Conservation (phyloP, 495 filamentous ascomycete species). For the Bacidia gigantensis region DNA sequence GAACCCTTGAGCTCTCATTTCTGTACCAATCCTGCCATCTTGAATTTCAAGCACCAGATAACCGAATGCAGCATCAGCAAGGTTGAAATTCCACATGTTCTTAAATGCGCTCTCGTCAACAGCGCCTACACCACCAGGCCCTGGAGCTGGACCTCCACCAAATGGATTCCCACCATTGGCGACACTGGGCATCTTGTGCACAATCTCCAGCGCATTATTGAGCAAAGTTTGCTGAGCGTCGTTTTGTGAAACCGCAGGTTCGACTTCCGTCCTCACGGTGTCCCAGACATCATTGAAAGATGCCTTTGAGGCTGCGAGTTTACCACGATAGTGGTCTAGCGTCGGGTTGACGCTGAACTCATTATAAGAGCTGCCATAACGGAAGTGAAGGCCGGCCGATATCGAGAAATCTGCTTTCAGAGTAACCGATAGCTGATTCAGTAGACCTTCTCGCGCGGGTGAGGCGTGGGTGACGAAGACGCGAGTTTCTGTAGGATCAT, state of each 20-base stretch:
- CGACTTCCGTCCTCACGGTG: slow-evolving; percentile 88
- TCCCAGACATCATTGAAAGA: slow-evolving; percentile 99
- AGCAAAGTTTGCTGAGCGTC: slow-evolving; percentile 83
- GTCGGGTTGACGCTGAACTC: slow-evolving; percentile 99
- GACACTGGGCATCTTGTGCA: slow-evolving; percentile 88
- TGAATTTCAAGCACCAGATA: slow-evolving; percentile 92
- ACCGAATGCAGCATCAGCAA: slow-evolving; percentile 94
- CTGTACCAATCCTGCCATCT: slow-evolving; percentile 85
- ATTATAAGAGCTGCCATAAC: slow-evolving; percentile 98
- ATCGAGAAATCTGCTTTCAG: slow-evolving; percentile 98
- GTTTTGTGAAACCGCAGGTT: slow-evolving; percentile 83
- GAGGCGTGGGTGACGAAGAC: slow-evolving; percentile 96
- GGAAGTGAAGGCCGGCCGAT: slow-evolving; percentile 94
- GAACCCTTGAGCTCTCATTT: slow-evolving; percentile 98
- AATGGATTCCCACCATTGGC: slow-evolving; percentile 95
- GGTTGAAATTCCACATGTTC: slow-evolving; percentile 99
- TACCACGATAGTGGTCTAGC: slow-evolving; percentile 95
- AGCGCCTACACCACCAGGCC: slow-evolving; percentile 60
- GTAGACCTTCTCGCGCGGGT: slow-evolving; percentile 86
- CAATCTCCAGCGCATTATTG: slow-evolving; percentile 76
- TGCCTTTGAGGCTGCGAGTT: slow-evolving; percentile 97
- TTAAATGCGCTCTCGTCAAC: slow-evolving; percentile 99
- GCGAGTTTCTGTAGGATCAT: slow-evolving; percentile 96
- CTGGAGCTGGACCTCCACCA: slow-evolving; percentile 56
- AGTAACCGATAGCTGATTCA: slow-evolving; percentile 95